Evolutionary conservation across 495 filamentous ascomycete species (phyloP).

Genomic region (Penicillium maclennaniae): DNA sequence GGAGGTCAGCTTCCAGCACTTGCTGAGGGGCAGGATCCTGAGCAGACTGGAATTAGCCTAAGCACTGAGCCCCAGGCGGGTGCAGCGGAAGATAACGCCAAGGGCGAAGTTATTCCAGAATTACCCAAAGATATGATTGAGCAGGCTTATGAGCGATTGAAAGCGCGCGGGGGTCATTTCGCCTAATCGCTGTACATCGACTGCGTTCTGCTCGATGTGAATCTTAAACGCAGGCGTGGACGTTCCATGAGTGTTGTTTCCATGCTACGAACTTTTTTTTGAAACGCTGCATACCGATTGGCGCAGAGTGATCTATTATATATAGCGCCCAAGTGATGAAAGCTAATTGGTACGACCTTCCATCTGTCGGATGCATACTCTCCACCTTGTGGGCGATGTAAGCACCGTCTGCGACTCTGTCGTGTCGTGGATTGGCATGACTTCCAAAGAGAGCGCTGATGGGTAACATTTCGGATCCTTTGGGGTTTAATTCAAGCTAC

Average conservation of each 20-base stretch:
- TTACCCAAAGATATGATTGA: conserved; percentile 54
- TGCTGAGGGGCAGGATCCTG: conserved; percentile 2
- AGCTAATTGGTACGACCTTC: conserved; percentile 26
- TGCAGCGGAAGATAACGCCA: conserved; percentile 19
- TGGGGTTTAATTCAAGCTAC: background rate
- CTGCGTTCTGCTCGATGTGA: background rate
- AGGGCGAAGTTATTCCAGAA: conserved; percentile 48
- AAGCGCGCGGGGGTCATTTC: conserved; percentile 23
- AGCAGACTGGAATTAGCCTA: conserved; percentile 1
- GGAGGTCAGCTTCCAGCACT: conserved; percentile 33
- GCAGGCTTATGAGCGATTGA: conserved; percentile 42
- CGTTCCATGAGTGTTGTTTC: background rate
- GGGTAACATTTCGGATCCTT: conserved; percentile 11
- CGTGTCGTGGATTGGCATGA: conserved; percentile 27
- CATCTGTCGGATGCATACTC: conserved; percentile 32
- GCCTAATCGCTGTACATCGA: background rate
- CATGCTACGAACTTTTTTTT: background rate
- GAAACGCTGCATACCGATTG: background rate
- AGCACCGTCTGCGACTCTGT: conserved; percentile 18
- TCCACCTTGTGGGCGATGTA: conserved; percentile 23
- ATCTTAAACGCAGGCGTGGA: background rate
- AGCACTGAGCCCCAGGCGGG: background rate
- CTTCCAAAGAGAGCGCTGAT: conserved; percentile 52
- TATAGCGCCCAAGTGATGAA: conserved; percentile 26
- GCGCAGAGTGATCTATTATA: background rate